Base-by-base conservation (phyloP, 345 rosid species). In the Chamaenerion angustifolium region DNA sequence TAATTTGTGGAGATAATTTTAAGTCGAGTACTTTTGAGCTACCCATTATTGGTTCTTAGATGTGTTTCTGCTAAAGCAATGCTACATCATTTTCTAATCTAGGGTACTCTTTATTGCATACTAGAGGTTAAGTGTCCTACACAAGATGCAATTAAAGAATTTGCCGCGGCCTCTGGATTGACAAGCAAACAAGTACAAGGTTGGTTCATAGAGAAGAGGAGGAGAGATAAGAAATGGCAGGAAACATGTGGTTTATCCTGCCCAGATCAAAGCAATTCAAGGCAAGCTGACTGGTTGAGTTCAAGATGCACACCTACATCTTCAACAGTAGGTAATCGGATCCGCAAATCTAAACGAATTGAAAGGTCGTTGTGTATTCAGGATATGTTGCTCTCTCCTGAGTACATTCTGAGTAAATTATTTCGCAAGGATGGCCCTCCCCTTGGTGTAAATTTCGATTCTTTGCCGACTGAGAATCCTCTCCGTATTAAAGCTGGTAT, bases 371-470 rank as follows among this genome's bases (percentile, higher is more conserved):
- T 40, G 58, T 52, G 56, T 58, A n/a, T 64, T 50, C 94, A 84
- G 69, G 69, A 68, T 50, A 54, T 54, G 64, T 68, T 87, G 68
- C 56, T 72, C 46, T 45, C 79, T 60, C 72, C 95, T 9, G 71
- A 66, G 45, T 71, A 73, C 68, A 76, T 92, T 61, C 55, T 87
- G 64, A 67, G 62, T 16, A 92, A 78, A 68, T 23, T 84, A 48
- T 87, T 92, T 43, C 93, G 94, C 31, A 82, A 87, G 71, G 98
- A 92, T 65, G 96, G 96, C 55, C 98, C 98, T n/a, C 57, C 74
- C 4, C 93, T 92, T 53, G 95, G 90, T 64, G 61, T 42, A 49
- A 83, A 75, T 52, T 92, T 92, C 54, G 86, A 82, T 51, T 68
- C 68, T 48, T 75, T 69, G 62, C 85, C 88, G 35, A 60, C 76